Evolutionary conservation across 371 early-diverging fungal genomes (phyloP).

Genomic region (Mucor irregularis): DNA sequence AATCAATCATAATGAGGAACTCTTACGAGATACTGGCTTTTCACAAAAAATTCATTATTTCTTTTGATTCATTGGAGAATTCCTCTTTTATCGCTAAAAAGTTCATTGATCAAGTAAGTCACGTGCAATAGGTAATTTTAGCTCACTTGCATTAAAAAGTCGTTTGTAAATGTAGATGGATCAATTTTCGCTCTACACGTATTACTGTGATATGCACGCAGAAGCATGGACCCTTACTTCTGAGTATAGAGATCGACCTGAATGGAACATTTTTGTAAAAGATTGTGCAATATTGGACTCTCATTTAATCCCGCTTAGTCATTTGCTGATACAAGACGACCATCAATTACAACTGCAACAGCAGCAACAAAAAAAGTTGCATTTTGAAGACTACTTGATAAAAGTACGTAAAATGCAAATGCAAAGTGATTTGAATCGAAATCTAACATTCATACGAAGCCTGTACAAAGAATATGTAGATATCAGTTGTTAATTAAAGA

Average conservation of each 20-base stretch:
- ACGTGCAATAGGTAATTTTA: neutral
- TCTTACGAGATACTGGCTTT: conserved; percentile 34
- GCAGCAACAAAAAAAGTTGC: conserved; percentile 28
- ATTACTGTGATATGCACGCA: conserved; percentile 46
- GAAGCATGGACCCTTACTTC: conserved; percentile 37
- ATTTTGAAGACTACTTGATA: conserved; percentile 52
- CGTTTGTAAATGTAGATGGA: conserved; percentile 15
- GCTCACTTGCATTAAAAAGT: no score
- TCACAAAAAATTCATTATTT: conserved; percentile 30
- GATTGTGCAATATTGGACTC: conserved; percentile 23
- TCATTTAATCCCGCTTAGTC: conserved; percentile 5
- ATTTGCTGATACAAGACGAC: neutral
- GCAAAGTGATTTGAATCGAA: neutral
- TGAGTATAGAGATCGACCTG: conserved; percentile 41
- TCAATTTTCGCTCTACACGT: conserved; percentile 38
- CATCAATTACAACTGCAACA: neutral
- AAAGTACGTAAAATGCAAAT: conserved; percentile 26
- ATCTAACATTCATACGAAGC: conserved; percentile 18
- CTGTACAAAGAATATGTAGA: conserved; percentile 52
- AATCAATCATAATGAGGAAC: conserved; percentile 37
- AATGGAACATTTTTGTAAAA: conserved; percentile 42
- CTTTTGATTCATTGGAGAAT: neutral
- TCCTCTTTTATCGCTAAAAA: conserved; percentile 30
- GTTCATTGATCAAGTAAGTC: conserved; percentile 43
- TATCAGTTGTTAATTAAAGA: conserved; percentile 48